These are phyloP conservation scores for Aspergillus versicolor DNA, from an alignment of 2,329 filamentous ascomycete species.

Conservation along the genomic window DNA sequence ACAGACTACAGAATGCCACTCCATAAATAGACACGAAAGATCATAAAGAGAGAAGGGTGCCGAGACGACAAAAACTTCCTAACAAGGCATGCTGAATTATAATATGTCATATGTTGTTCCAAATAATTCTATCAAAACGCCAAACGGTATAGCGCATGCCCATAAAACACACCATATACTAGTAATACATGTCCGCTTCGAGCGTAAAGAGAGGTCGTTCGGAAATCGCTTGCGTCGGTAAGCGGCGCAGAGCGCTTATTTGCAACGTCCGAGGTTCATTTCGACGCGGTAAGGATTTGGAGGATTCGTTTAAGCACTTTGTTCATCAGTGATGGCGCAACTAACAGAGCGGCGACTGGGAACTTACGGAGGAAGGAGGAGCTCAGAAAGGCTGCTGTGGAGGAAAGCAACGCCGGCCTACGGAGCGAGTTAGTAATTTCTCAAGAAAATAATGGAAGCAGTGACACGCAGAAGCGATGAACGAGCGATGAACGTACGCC, in stretches of 20 bases:
- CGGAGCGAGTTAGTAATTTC: slow-evolving; percentile 13
- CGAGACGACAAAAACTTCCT: not conserved
- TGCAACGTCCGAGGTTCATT: not conserved
- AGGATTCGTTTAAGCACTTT: slow-evolving; percentile 20
- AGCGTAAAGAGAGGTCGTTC: slow-evolving; percentile 12
- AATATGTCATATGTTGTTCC: not conserved
- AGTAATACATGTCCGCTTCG: slow-evolving; percentile 23
- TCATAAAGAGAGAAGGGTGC: not conserved
- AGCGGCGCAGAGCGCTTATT: not conserved
- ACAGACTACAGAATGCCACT: no score
- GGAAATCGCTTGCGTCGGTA: slow-evolving; percentile 1
- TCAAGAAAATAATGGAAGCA: not conserved
- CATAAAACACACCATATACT: slow-evolving; percentile 21
- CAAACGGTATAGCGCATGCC: slow-evolving; percentile 16
- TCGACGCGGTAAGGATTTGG: not conserved
- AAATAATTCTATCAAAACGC: slow-evolving; percentile 18
- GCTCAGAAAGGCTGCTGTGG: slow-evolving; percentile 66
- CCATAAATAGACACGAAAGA: not conserved
- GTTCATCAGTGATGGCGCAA: slow-evolving; percentile 12
- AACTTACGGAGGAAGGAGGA: slow-evolving; percentile 62
- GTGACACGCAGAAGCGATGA: not conserved
- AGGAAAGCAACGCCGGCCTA: slow-evolving; percentile 67
- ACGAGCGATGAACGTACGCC: slow-evolving; percentile 58
- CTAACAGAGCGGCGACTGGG: slow-evolving; percentile 26
- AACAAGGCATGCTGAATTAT: not conserved